These are phyloP conservation scores for Lanzia echinophila DNA, from an alignment of 2,329 filamentous ascomycete species.

Conservation along the genomic window DNA sequence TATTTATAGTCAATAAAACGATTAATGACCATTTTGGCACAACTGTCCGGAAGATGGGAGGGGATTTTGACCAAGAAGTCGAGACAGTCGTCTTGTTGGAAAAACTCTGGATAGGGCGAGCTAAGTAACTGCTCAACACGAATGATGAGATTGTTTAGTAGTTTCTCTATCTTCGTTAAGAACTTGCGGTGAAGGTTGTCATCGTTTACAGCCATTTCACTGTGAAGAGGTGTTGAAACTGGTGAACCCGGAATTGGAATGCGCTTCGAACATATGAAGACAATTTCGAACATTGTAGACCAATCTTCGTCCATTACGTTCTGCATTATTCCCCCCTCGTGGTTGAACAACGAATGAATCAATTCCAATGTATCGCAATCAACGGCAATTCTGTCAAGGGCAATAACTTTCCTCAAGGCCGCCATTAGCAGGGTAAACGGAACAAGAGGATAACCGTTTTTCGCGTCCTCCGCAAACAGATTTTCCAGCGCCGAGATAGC, in stretches of 20 bases:
- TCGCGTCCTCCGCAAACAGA: constrained; percentile 51
- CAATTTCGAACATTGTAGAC: constrained; percentile 53
- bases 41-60: constrained; percentile 55
- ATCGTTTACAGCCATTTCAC: constrained; percentile 13
- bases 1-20: constrained; percentile 63
- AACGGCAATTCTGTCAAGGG: constrained; percentile 27
- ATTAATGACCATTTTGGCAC: constrained; percentile 56
- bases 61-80: constrained; percentile 59
- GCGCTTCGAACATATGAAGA: constrained; percentile 43
- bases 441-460: constrained; percentile 53
- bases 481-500: constrained; percentile 57
- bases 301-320: constrained; percentile 61
- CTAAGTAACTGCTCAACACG: constrained; percentile 30
- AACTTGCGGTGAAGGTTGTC: constrained; percentile 18
- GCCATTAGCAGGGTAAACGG: constrained; percentile 53
- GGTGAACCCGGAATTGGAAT: constrained; percentile 22
- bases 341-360: constrained; percentile 50
- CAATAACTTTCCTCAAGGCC: constrained; percentile 46
- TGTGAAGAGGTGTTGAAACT: constrained; percentile 14
- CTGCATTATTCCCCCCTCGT: constrained; percentile 45
- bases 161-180: constrained; percentile 23
- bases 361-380: constrained; percentile 29
- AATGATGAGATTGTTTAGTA: constrained; percentile 26
- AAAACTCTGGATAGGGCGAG: constrained; percentile 43
- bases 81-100: constrained; percentile 61